These are phyloP conservation scores for Globisporangium cederbergense DNA, from an alignment of 352 stramenopile species.

Conservation along the genomic window DNA sequence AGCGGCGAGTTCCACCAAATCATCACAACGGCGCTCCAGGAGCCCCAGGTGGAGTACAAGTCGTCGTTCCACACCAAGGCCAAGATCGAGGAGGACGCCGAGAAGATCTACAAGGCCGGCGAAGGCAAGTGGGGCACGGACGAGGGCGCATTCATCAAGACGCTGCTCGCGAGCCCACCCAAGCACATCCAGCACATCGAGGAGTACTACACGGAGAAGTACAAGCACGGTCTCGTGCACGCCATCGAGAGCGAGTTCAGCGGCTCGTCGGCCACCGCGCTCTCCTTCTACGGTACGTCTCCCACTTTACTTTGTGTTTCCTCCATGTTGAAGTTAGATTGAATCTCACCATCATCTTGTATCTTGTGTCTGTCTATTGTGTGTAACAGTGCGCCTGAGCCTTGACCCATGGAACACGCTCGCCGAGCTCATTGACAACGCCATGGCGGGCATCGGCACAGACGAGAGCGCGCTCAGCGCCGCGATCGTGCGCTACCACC, in stretches of 20 bases:
- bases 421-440: slow-evolving; percentile 54
- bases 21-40: slow-evolving; percentile 64
- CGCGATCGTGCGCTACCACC: slow-evolving; percentile 63
- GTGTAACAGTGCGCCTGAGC: slow-evolving; percentile 33
- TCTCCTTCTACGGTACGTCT: slow-evolving; percentile 49
- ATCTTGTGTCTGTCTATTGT: slow-evolving; percentile 4
- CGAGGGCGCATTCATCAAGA: slow-evolving; percentile 60
- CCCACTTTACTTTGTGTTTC: background rate
- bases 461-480: slow-evolving; percentile 62
- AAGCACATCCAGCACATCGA: slow-evolving; percentile 60
- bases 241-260: slow-evolving; percentile 74
- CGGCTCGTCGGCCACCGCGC: slow-evolving; percentile 34
- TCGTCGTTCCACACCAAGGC: slow-evolving; percentile 48
- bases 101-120: slow-evolving; percentile 69
- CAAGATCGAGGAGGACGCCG: slow-evolving; percentile 60
- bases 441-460: slow-evolving; percentile 70
- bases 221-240: slow-evolving; percentile 47
- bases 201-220: slow-evolving; percentile 52
- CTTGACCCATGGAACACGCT: slow-evolving; percentile 54
- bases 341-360: slow-evolving; percentile 5
- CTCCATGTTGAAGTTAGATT: background rate
- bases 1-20: slow-evolving; percentile 76
- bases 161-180: slow-evolving; percentile 53
- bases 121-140: slow-evolving; percentile 81
- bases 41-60: slow-evolving; percentile 21